phyloP scores from a whole-genome alignment of 192 early-diverging fungal genomes.

The Mortierella hygrophila region DNA sequence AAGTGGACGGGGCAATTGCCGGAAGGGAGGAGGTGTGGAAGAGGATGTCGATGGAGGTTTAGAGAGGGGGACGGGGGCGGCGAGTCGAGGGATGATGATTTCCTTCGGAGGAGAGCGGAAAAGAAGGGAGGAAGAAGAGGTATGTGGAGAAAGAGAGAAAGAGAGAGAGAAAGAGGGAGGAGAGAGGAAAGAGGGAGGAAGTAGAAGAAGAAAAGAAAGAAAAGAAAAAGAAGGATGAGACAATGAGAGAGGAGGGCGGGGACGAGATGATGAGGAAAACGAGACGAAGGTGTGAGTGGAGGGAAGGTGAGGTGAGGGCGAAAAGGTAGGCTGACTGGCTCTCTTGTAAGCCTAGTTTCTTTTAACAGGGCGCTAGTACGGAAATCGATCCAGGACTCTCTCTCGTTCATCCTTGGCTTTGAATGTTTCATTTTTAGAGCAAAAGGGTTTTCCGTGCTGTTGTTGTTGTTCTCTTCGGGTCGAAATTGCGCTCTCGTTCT shows the following conservation, averaged over 20 bases:
- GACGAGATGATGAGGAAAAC: conserved; percentile 1
- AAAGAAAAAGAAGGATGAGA: conserved; percentile 4
- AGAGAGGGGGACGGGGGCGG: no score
- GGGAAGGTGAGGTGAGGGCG: no score
- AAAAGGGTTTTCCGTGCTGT: not conserved
- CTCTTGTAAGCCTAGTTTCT: not conserved
- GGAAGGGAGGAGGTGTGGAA: not conserved
- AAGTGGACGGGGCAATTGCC: not conserved
- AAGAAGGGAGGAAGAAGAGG: not conserved
- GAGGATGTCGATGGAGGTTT: not conserved
- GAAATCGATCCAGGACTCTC: not conserved
- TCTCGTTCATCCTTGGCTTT: not conserved
- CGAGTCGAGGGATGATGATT: not conserved
- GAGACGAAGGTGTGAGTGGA: not conserved
- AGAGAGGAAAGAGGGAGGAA: not conserved
- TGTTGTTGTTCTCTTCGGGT: no score
- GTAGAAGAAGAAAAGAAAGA: not conserved
- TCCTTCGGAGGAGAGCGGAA: not conserved
- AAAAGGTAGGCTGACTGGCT: not conserved
- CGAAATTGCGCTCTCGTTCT: not conserved
- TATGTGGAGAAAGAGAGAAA: not conserved
- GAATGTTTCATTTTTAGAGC: not conserved
- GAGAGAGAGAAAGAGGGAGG: not conserved
- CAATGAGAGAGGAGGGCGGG: not conserved
- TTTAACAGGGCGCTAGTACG: not conserved